phyloP scores from a whole-genome alignment of 2,329 filamentous ascomycete genomes.

The Penicillium sp. region DNA sequence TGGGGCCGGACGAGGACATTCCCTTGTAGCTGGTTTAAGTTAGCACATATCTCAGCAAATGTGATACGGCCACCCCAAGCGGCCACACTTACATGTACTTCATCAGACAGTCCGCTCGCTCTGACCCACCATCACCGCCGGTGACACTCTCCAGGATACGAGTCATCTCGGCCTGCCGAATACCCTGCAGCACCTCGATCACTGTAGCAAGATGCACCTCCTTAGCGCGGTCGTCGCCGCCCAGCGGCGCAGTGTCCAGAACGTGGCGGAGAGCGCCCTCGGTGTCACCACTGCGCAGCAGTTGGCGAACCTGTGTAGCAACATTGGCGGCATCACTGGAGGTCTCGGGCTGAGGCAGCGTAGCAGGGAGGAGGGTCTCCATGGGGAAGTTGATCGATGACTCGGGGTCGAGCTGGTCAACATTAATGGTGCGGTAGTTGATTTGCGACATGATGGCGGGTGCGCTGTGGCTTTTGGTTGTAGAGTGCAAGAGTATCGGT shows the following conservation, averaged over 20 bases:
- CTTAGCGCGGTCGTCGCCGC: slow-evolving; percentile 62
- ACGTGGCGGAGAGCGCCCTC: slow-evolving; percentile 85
- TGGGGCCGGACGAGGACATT: slow-evolving; percentile 63
- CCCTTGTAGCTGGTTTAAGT: slow-evolving; percentile 77
- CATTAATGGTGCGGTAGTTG: slow-evolving; percentile 88
- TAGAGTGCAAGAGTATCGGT: not conserved
- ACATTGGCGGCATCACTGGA: slow-evolving; percentile 80
- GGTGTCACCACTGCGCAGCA: slow-evolving; percentile 82
- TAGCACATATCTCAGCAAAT: slow-evolving; percentile 7
- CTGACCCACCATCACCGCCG: slow-evolving; percentile 75
- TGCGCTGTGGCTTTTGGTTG: slow-evolving; percentile 5
- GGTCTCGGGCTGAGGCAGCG: slow-evolving; percentile 69
- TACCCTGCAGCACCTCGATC: slow-evolving; percentile 91
- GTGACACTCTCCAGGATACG: slow-evolving; percentile 84
- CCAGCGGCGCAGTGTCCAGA: slow-evolving; percentile 81
- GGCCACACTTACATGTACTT: slow-evolving; percentile 83
- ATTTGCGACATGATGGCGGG: slow-evolving; percentile 51
- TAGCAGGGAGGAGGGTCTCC: slow-evolving; percentile 77
- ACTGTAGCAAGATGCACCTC: slow-evolving; percentile 87
- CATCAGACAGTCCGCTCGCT: slow-evolving; percentile 91
- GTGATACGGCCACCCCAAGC: not conserved
- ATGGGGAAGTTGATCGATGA: slow-evolving; percentile 91
- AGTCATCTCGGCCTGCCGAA: slow-evolving; percentile 95
- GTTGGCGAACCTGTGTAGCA: slow-evolving; percentile 81
- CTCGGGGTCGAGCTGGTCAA: slow-evolving; percentile 89